These are phyloP conservation scores for Ophiostoma novo-ulmi DNA, from an alignment of 2,329 filamentous ascomycete genomes.

Conservation along the genomic window DNA sequence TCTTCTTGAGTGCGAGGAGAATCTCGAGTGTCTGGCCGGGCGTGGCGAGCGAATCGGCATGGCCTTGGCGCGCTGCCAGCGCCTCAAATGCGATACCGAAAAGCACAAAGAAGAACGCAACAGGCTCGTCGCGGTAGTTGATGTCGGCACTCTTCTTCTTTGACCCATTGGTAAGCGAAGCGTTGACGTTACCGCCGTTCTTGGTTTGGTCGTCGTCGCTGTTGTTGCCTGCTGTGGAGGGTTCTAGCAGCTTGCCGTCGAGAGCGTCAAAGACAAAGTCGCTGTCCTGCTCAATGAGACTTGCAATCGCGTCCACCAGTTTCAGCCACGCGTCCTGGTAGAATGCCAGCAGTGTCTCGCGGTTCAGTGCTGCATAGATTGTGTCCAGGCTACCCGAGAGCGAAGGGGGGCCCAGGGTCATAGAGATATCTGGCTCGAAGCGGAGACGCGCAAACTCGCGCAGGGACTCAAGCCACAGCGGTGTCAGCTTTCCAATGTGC, in stretches of 20 bases:
- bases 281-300: conserved; percentile 94
- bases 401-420: conserved; percentile 74
- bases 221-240: background rate
- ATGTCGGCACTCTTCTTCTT: conserved; percentile 63
- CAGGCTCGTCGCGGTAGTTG: conserved; percentile 95
- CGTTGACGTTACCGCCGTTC: background rate
- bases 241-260: conserved; percentile 67
- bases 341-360: conserved; percentile 88
- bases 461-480: conserved; percentile 87
- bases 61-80: conserved; percentile 71
- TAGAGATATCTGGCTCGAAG: conserved; percentile 96
- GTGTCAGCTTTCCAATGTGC: conserved; percentile 83
- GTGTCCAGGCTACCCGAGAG: conserved; percentile 83
- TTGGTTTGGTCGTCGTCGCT: conserved; percentile 8
- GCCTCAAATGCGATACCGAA: conserved; percentile 97
- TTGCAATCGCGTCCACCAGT: conserved; percentile 93
- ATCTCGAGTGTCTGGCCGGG: conserved; percentile 78
- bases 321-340: conserved; percentile 98
- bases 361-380: conserved; percentile 89
- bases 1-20: conserved; percentile 86
- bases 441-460: conserved; percentile 84
- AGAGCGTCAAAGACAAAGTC: conserved; percentile 96
- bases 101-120: conserved; percentile 97
- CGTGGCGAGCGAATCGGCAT: conserved; percentile 60
- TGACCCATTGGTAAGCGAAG: conserved; percentile 29